These are phyloP conservation scores for Auricularia sp. DNA, from an alignment of 768 basidiomycete species.

Conservation along the genomic window DNA sequence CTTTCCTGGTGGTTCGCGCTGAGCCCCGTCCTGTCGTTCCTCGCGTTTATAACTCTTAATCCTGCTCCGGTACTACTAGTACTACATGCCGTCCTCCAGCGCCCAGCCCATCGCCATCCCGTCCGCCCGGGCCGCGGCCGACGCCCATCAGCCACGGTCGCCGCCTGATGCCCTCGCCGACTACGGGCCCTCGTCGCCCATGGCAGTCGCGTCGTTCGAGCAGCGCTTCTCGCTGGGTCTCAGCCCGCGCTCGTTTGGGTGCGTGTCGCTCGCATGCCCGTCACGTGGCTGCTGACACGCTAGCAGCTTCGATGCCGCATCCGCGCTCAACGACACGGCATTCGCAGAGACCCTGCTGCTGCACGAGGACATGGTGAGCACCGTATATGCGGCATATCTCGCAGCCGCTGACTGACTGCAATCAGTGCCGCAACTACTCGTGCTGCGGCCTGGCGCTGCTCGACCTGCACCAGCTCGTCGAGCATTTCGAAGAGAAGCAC, in stretches of 20 bases:
- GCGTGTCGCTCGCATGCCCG: neutral
- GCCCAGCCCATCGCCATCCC: neutral
- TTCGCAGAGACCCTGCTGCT: neutral
- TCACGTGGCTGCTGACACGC: neutral
- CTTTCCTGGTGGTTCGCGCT: too few species aligned
- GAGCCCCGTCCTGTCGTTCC: neutral
- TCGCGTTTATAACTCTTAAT: neutral
- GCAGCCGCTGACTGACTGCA: neutral
- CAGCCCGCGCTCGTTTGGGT: neutral
- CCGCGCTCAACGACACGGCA: neutral
- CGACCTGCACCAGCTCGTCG: constrained; percentile 41
- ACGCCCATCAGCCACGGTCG: neutral
- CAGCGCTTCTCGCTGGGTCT: neutral
- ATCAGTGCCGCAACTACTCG: constrained; percentile 34
- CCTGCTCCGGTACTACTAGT: neutral
- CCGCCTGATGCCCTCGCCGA: neutral
- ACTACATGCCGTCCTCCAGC: neutral
- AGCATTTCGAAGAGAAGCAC: constrained; percentile 40
- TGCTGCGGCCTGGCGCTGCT: constrained; percentile 38
- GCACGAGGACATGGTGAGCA: neutral
- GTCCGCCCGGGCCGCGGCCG: neutral
- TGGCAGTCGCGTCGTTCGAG: neutral
- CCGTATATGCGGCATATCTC: neutral
- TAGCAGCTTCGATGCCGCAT: neutral
- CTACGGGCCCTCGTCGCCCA: neutral